Base-by-base conservation (phyloP, 2,329 filamentous ascomycete species). In the Stromatinia cepivora region DNA sequence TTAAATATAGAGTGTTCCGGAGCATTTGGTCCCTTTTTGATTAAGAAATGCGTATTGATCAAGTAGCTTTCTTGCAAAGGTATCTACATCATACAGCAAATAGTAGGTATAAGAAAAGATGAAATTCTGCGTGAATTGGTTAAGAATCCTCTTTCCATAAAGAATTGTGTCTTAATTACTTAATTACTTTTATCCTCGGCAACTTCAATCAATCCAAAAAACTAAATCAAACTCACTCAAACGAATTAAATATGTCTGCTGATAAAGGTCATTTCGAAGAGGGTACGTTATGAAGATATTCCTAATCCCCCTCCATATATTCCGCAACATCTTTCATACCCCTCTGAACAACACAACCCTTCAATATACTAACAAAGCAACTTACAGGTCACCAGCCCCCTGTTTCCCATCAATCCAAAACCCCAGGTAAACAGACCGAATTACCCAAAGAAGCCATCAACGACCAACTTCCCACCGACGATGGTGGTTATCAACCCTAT, bases 401-500 rank as follows among this genome's bases (percentile, higher is more conserved):
- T 1, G 80, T 88, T 57, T 81, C 84, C 46, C 80, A 87, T 72
- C 83, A 88, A 53, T 80, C 81, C 34, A 64, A 58, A 9, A 86
- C 86, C 0, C 87, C 87, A 11, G 81, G 83, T 22, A 82, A 89
- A 72, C 79, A 81, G 39, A 70, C 74, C 45, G 79, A 87, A 25
- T 82, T 93, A 81, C 80, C 81, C 6, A 52, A 39, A 28, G 50
- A 65, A 58, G 61, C 67, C 25, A 66, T 69, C 52, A 87, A 86
- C 69, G 87, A 90, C 68, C 82, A 90, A 70, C 80, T 94, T 2
- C 92, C 92, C 0, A 89, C 87, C 7, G 84, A 86, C 25, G 86
- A 90, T 70, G 89, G 90, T 50, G 87, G 87, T 17, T 88, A 87
- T 74, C 86, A 91, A 75, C 85, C 85, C 61, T 94, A 95, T 81